These are phyloP conservation scores for Fomitopsis schrenkii DNA, from an alignment of 1,284 basidiomycete species.

Conservation along the genomic window DNA sequence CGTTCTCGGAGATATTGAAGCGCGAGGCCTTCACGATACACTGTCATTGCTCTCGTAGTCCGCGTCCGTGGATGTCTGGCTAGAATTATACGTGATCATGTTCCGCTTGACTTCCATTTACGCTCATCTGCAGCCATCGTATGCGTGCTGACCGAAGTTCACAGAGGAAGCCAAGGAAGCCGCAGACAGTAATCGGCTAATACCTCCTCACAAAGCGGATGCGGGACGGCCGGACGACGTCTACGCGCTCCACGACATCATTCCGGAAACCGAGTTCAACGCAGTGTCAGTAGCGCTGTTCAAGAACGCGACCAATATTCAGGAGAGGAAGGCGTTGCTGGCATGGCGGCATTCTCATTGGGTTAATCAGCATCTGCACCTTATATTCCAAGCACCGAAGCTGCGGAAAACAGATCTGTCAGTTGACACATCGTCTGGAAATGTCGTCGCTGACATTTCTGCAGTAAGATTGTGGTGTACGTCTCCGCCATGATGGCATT, in stretches of 20 bases:
- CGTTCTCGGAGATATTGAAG: not conserved
- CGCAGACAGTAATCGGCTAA: conserved; percentile 61
- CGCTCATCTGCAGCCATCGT: no score
- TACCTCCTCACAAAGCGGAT: conserved; percentile 67
- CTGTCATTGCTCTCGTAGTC: no score
- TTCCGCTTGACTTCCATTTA: not conserved
- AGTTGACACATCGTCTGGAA: no score
- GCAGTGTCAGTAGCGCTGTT: conserved; percentile 53
- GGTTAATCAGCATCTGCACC: conserved; percentile 56
- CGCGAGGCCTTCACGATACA: no score
- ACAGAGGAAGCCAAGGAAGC: conserved; percentile 62
- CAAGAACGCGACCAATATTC: conserved; percentile 43
- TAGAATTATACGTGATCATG: not conserved
- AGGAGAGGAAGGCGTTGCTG: conserved; percentile 52
- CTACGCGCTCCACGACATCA: conserved; percentile 73
- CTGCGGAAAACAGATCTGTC: conserved; percentile 59
- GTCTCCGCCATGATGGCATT: conserved; percentile 76
- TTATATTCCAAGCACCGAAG: conserved; percentile 37
- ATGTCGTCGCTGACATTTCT: not conserved
- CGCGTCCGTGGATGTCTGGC: not conserved
- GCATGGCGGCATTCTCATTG: conserved; percentile 65
- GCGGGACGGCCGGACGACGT: conserved; percentile 69
- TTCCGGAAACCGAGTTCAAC: conserved; percentile 76
- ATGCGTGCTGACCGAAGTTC: not conserved
- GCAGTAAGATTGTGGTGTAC: conserved; percentile 75